Evolutionary conservation across 805 yeast species (phyloP), one percentile per base, ranked within the genome.

Genomic region (Yarrowia sp.): DNA sequence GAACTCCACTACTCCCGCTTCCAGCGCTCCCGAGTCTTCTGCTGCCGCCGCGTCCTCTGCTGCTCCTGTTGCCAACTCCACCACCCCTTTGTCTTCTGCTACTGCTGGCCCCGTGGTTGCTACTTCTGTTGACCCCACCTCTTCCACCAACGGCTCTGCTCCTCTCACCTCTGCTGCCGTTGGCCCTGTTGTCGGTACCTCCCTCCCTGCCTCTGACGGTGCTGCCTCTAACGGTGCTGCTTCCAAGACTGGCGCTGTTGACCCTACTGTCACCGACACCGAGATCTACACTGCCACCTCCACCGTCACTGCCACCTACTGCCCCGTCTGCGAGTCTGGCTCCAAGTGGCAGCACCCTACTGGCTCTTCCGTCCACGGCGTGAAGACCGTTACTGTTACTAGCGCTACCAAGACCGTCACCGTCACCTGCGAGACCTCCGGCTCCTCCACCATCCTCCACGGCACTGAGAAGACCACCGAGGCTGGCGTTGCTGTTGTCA

Each of bases 301-400:
- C 35, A 44, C 51, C 25, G 51, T 44, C 18, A 44, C 51, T n/a
- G 51, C 35, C n/a, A 44, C 51, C 24, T 44, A 44, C 51, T 44
- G 51, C 49, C 49, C 49, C 33, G 22, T 18, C 16, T 44, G 49
- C 27, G 35, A 27, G 31, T 24, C 47, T 27, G 35, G 25, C 24
- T 8, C 10, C 35, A 27, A 44, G 51, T 44, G 51, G 51, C 35
- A 27, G 25, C 35, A 27, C 35, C 35, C 51, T n/a, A 44, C 51
- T 13, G 51, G 51, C 25, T 13, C 51, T 9, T 27, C 51, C 9
- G 18, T 44, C 6, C 18, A 6, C 25, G 51, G 51, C 0, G 51
- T 44, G 13, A 25, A 25, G 24, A 44, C 51, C 29, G 51, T 44
- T 8, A 44, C 51, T 7, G 51, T 44, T 18, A 44, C 51, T 16